Conservation (phyloP, 495 filamentous ascomycete genomes). For the Neurospora sp. region DNA sequence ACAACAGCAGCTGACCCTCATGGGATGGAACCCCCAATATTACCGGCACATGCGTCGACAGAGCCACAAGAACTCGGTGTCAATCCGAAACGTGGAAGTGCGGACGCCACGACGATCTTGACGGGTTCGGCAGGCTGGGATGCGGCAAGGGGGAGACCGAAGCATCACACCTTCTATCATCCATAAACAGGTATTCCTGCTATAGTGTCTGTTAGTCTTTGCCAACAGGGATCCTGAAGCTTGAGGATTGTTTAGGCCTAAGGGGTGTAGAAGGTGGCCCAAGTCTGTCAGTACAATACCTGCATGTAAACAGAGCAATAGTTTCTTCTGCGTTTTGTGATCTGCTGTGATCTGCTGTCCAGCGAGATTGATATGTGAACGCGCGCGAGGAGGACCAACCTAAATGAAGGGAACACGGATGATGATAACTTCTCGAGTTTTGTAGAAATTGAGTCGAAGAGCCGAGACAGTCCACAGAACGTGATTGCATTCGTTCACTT, state of each 20-base stretch:
- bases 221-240: neutral
- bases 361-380: neutral
- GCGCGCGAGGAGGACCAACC: neutral
- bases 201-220: neutral
- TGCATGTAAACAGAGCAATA: neutral
- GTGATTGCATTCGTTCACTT: neutral
- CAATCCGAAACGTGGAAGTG: neutral
- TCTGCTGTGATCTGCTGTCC: neutral
- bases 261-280: neutral
- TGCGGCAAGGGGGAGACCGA: conserved; percentile 7
- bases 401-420: neutral
- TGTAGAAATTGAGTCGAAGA: neutral
- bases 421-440: neutral
- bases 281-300: neutral
- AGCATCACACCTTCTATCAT: conserved; percentile 16
- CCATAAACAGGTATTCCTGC: conserved; percentile 1
- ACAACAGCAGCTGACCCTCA: neutral
- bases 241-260: neutral
- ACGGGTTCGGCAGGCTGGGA: conserved; percentile 4
- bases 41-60: neutral
- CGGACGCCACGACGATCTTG: neutral
- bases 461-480: neutral
- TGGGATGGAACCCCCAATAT: neutral
- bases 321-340: neutral
- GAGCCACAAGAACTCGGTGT: conserved; percentile 7